A percentile compares a stretch with the other conserved stretches of the same genome.
Conservation (phyloP, 768 basidiomycete species). For the Tulasnella sp. region DNA sequence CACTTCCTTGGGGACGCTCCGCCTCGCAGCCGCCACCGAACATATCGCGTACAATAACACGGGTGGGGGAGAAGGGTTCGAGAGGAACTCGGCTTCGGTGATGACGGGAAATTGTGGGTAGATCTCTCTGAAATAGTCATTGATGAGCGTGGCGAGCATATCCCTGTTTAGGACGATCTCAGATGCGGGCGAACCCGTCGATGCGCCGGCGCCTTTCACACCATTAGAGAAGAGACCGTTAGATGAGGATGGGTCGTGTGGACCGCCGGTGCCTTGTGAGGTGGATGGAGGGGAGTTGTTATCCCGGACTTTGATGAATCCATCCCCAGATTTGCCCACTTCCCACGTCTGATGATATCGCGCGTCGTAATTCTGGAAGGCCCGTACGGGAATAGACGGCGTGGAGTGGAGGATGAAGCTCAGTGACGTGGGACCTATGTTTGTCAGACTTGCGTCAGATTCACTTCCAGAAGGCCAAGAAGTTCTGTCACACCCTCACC, state of each 20-base stretch:
- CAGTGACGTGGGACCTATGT: conserved; percentile 75
- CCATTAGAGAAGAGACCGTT: background rate
- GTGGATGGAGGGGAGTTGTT: conserved; percentile 34
- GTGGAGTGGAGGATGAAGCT: conserved; percentile 85
- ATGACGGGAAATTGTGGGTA: conserved; percentile 85
- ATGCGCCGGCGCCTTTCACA: background rate
- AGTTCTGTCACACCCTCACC: conserved; percentile 23
- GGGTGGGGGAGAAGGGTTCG: conserved; percentile 40
- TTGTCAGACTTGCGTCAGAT: conserved; percentile 26
- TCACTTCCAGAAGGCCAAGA: background rate
- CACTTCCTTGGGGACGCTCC: conserved; percentile 73
- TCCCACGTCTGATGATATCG: conserved; percentile 85
- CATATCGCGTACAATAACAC: conserved; percentile 90
- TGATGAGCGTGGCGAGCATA: conserved; percentile 70
- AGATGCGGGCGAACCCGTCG: background rate
- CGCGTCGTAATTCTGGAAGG: conserved; percentile 80
- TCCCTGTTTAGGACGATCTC: conserved; percentile 60
- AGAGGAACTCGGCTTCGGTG: conserved; percentile 78
- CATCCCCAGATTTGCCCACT: conserved; percentile 73
- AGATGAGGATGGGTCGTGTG: conserved; percentile 35
- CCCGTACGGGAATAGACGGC: conserved; percentile 69
- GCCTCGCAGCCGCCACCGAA: conserved; percentile 76
- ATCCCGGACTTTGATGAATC: conserved; percentile 72
- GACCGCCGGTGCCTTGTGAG: too few species aligned
- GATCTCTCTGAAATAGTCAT: conserved; percentile 84